phyloP scores from a whole-genome alignment of 139 green algal species.

The Monoraphidium neglectum region DNA sequence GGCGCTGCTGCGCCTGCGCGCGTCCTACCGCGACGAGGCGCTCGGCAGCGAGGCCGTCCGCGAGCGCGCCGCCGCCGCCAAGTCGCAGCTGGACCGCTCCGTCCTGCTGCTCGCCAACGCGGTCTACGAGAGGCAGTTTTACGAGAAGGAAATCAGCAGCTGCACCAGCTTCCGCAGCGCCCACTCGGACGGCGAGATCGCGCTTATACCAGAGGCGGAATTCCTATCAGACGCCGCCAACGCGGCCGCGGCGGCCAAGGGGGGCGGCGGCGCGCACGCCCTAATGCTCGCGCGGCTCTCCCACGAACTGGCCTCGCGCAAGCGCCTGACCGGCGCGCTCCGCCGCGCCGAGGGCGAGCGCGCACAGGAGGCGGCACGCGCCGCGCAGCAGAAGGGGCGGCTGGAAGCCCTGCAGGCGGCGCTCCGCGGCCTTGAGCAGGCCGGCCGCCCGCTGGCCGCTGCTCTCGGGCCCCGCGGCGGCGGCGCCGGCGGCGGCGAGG shows the following conservation, averaged over 20 bases:
- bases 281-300: constrained; percentile 7
- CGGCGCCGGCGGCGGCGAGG: too few relatives aligned
- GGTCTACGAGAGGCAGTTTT: constrained; percentile 32
- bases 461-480: constrained; percentile 14
- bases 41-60: not conserved
- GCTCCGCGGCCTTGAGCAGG: not conserved
- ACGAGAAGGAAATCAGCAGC: constrained; percentile 25
- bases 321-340: constrained; percentile 10
- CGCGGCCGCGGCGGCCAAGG: not conserved
- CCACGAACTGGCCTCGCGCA: constrained; percentile 8
- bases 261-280: not conserved
- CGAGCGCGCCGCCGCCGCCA: not conserved
- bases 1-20: not conserved
- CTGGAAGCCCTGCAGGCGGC: constrained; percentile 12
- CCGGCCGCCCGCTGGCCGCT: constrained; percentile 36
- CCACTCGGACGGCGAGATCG: not conserved
- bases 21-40: not conserved
- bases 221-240: not conserved
- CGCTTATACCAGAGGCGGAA: not conserved
- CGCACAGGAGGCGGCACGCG: not conserved
- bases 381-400: not conserved
- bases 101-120: constrained; percentile 23
- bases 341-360: not conserved
- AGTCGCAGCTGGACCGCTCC: constrained; percentile 6
- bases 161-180: constrained; percentile 2